A percentile compares a stretch with the other conserved stretches of the same genome.
These are phyloP conservation scores for Stagonosporopsis tanaceti DNA, from an alignment of 2,329 filamentous ascomycete species.

Conservation along the genomic window DNA sequence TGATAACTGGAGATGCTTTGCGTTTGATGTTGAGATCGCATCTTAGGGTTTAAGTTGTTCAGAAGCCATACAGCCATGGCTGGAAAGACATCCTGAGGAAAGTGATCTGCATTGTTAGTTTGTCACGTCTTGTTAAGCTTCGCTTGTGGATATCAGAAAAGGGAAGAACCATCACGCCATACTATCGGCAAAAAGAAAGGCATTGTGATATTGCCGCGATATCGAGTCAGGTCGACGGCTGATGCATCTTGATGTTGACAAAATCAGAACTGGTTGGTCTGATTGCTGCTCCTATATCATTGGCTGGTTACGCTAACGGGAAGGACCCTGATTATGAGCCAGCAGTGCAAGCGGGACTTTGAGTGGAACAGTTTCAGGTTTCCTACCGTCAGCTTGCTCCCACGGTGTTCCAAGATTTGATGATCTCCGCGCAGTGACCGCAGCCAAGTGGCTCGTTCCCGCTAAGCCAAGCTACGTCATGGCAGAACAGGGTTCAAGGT, in stretches of 20 bases:
- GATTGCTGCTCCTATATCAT: not conserved
- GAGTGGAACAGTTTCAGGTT: too few species aligned
- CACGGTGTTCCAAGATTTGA: not conserved
- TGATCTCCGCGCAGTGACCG: constrained; percentile 18
- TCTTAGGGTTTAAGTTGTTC: too few species aligned
- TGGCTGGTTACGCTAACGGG: not conserved
- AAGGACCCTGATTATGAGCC: not conserved
- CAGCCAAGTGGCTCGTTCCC: constrained; percentile 17
- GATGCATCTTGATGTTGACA: not conserved
- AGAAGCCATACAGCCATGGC: too few species aligned
- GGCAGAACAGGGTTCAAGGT: constrained; percentile 5
- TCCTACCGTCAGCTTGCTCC: too few species aligned
- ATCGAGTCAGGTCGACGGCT: not conserved
- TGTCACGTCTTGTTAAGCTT: too few species aligned
- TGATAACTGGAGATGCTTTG: too few species aligned
- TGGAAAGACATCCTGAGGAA: too few species aligned
- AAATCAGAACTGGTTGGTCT: not conserved
- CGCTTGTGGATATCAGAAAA: not conserved
- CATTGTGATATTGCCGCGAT: not conserved
- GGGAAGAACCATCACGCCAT: not conserved
- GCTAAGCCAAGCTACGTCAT: constrained; percentile 16
- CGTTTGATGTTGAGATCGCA: too few species aligned
- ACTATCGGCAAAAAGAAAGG: too few species aligned
- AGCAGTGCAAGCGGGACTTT: not conserved
- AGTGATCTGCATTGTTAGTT: too few species aligned